Base-by-base conservation (phyloP, 2,329 filamentous ascomycete genomes). In the Cladophialophora yegresii region DNA sequence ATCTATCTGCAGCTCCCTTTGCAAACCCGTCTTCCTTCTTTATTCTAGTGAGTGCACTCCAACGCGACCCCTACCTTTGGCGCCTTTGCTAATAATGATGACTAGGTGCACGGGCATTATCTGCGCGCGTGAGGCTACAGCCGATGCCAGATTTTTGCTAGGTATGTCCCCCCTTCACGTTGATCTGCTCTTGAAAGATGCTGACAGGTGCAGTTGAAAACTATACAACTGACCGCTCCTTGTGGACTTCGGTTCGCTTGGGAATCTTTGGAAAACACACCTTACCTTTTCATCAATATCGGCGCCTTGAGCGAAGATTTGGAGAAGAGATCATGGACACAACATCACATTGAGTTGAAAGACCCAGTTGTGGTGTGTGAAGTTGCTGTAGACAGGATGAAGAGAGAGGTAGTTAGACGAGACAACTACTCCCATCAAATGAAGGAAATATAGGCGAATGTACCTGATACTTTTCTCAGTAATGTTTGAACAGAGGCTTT, bases 71-170 rank as follows among this genome's bases (percentile, higher is more conserved):
- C 47, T 50, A 50, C 47, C 47, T 50, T 26, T 50, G 47, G 22
- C 1, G 8, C 23, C 26, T 20, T 16, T 50, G 13, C 47, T 23
- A 23, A 28, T 22, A 50, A 26, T 50, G 13, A 50, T 59, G 40
- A 54, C 54, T 56, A 54, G 40, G 86, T 89, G 87, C 87, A 87
- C 78, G 85, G 87, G 88, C 87, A 83, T 88, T 88, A 90, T 83
- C 85, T 83, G 84, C 51, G 86, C 86, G 83, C 87, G 87, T 86
- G 91, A 88, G 86, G 89, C 90, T 88, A 87, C 85, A 86, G 90
- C 89, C 85, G 89, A 91, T 87, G 84, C 85, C 83, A 83, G 83
- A 83, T 90, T 90, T 89, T 90, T 91, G 88, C 88, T 91, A 89
- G 36, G 36, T 43, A 43, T 43, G 36, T 43, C 13, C 5, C 16